A percentile compares a stretch with the other conserved stretches of the same genome.
Evolutionary conservation across 768 basidiomycete species (phyloP).

Genomic region (Trametes cinnabarina): DNA sequence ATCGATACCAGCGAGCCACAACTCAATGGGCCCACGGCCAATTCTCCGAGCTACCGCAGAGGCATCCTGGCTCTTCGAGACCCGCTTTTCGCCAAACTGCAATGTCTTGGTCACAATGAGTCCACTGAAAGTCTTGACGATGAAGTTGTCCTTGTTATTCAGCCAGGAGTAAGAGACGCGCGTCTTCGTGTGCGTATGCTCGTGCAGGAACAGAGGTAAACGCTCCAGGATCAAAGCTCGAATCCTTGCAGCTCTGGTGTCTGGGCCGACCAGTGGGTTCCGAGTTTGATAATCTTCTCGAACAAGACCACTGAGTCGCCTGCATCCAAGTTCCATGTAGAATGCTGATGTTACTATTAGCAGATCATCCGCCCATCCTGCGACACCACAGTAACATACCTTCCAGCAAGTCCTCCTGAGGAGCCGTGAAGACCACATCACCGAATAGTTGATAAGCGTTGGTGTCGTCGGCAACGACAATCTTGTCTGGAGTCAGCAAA

Average conservation of each 20-base stretch:
- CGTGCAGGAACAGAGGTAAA: constrained; percentile 87
- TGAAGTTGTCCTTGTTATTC: constrained; percentile 58
- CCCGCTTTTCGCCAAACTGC: constrained; percentile 46
- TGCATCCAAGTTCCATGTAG: constrained; percentile 74
- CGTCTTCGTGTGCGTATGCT: constrained; percentile 69
- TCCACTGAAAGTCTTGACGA: constrained; percentile 67
- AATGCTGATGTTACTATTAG: constrained; percentile 47
- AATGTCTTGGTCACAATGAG: constrained; percentile 62
- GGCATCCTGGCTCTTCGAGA: constrained; percentile 59
- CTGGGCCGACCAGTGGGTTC: constrained; percentile 48
- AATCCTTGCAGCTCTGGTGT: constrained; percentile 48
- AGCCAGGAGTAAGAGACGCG: constrained; percentile 67
- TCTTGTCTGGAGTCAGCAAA: constrained; percentile 62
- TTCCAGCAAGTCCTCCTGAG: constrained; percentile 91
- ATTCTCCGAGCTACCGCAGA: constrained; percentile 66
- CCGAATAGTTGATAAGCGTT: constrained; percentile 79
- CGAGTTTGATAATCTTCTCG: constrained; percentile 72
- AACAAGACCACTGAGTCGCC: constrained; percentile 67
- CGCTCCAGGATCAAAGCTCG: constrained; percentile 74
- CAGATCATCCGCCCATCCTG: not conserved
- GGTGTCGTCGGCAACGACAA: constrained; percentile 85
- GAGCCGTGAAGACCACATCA: constrained; percentile 70
- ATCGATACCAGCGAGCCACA: constrained; percentile 75
- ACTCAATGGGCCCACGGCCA: constrained; percentile 58
- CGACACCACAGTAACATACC: constrained; percentile 36